A percentile compares a stretch with the other conserved stretches of the same genome.
These are phyloP conservation scores for Plasmodium adleri DNA, from an alignment of 169 alveolate genomes.

Conservation along the genomic window DNA sequence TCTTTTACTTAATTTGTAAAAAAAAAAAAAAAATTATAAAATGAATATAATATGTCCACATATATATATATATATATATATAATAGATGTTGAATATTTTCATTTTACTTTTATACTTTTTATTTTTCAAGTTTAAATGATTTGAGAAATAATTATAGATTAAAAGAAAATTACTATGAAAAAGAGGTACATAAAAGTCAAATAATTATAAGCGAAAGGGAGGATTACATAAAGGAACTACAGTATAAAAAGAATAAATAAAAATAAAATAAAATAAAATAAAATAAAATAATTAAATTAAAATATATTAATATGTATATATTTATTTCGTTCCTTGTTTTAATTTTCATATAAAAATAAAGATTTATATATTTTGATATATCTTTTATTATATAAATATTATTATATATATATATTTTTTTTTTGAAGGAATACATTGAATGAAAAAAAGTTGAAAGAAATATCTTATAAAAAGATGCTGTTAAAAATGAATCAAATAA, in stretches of 20 bases:
- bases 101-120: neutral
- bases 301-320: too few relatives aligned
- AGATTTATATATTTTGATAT: neutral
- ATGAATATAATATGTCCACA: neutral
- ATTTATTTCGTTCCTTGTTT: neutral
- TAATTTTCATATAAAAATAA: neutral
- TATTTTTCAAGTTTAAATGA: constrained; percentile 46
- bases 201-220: constrained; percentile 43
- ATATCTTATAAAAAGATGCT: constrained; percentile 67
- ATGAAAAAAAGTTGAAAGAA: constrained; percentile 66
- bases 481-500: constrained; percentile 74
- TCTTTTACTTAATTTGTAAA: constrained; percentile 48
- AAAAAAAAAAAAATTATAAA: neutral
- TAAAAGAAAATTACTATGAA: constrained; percentile 55
- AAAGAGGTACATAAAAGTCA: constrained; percentile 43
- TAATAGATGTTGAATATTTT: neutral
- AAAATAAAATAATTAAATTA: too few relatives aligned
- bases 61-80: constrained; percentile 1
- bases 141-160: constrained; percentile 34
- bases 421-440: constrained; percentile 31
- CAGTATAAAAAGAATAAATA: constrained; percentile 16
- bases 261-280: too few relatives aligned
- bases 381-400: neutral
- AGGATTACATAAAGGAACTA: constrained; percentile 54
- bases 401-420: neutral